A percentile compares a stretch with the other conserved stretches of the same genome.
phyloP scores from a whole-genome alignment of 345 rosid genomes.

The Aegle marmelos region DNA sequence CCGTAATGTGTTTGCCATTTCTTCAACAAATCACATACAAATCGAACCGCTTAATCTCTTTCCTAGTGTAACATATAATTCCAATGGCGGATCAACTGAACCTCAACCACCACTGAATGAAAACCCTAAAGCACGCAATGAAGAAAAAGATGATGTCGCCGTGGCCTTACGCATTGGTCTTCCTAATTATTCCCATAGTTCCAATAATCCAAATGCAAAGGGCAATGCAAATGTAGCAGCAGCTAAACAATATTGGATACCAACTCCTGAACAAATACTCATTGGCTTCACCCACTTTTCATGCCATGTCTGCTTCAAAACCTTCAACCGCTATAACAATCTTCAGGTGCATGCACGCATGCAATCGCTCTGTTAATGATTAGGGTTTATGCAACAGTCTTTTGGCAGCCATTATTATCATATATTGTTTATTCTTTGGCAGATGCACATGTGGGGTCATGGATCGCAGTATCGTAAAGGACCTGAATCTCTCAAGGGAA shows the following conservation, averaged over 20 bases:
- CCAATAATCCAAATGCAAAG: slow-evolving; percentile 12
- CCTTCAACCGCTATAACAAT: slow-evolving; percentile 94
- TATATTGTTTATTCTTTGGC: not conserved
- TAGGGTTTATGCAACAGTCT: not conserved
- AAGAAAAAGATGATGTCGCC: slow-evolving; percentile 41
- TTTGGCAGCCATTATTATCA: not conserved
- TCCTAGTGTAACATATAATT: slow-evolving; percentile 25
- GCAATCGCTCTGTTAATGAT: not conserved
- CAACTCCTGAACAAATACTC: slow-evolving; percentile 73
- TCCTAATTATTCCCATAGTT: slow-evolving; percentile 37
- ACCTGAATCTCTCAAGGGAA: slow-evolving; percentile 69
- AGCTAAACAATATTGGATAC: slow-evolving; percentile 68
- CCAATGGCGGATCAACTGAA: slow-evolving; percentile 7
- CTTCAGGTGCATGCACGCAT: slow-evolving; percentile 57
- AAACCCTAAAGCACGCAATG: slow-evolving; percentile 26
- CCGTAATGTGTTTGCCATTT: slow-evolving; percentile 21
- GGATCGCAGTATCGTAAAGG: slow-evolving; percentile 83
- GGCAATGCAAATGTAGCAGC: slow-evolving; percentile 24
- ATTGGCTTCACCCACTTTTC: slow-evolving; percentile 77
- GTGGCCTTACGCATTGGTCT: slow-evolving; percentile 78
- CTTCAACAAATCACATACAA: slow-evolving; percentile 23
- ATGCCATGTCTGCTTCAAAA: slow-evolving; percentile 82
- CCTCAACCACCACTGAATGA: slow-evolving; percentile 3
- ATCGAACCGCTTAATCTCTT: slow-evolving; percentile 50
- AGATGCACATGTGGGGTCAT: slow-evolving; percentile 99